A percentile compares a stretch with the other conserved stretches of the same genome.
phyloP scores from a whole-genome alignment of 345 rosid genomes.

The Lagerstroemia speciosa region DNA sequence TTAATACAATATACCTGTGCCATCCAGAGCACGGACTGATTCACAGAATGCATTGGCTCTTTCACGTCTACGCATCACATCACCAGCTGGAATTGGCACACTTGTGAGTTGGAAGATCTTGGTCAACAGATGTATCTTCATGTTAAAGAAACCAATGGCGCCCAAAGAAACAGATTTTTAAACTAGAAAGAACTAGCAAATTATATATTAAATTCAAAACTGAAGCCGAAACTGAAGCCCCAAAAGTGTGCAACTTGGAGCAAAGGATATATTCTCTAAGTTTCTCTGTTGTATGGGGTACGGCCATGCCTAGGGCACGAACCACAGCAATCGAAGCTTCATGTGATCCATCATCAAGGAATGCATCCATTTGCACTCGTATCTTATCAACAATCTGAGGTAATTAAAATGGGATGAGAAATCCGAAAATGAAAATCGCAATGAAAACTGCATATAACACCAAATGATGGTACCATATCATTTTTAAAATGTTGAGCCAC shows the following conservation, averaged over 20 bases:
- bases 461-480: conserved; percentile 51
- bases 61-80: conserved; percentile 60
- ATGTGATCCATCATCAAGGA: conserved; percentile 97
- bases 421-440: neutral
- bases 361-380: conserved; percentile 98
- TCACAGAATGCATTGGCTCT: conserved; percentile 87
- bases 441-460: neutral
- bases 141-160: conserved; percentile 34
- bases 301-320: conserved; percentile 73
- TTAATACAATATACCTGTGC: conserved; percentile 51
- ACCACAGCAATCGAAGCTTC: conserved; percentile 89
- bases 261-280: conserved; percentile 83
- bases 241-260: too few relatives aligned
- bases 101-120: conserved; percentile 81
- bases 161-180: neutral
- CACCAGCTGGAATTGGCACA: conserved; percentile 48
- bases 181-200: neutral
- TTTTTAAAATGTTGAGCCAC: conserved; percentile 92
- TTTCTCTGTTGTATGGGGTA: conserved; percentile 86
- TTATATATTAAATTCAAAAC: neutral
- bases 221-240: too few relatives aligned
- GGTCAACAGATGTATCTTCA: conserved; percentile 58
- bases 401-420: conserved; percentile 1
- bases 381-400: conserved; percentile 93
- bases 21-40: conserved; percentile 92